Conservation (phyloP, 2,329 filamentous ascomycete genomes). For the Purpureocillium lavendulum region DNA sequence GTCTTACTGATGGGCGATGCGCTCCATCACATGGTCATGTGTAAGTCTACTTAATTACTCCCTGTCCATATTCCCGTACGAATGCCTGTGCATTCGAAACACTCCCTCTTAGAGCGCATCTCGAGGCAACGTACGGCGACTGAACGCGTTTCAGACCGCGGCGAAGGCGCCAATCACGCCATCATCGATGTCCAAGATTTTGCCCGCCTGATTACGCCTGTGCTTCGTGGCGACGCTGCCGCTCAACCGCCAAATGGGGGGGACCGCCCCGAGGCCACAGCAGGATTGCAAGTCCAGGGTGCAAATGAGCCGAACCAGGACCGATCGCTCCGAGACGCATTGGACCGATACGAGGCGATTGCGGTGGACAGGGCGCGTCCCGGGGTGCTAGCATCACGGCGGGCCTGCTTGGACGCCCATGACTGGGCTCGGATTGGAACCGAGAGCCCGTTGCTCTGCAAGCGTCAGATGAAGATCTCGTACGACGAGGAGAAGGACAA, state of each 20-base stretch:
- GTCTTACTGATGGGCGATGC: constrained; percentile 45
- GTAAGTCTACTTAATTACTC: constrained; percentile 28
- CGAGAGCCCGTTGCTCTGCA: constrained; percentile 28
- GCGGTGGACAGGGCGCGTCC: constrained; percentile 33
- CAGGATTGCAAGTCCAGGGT: constrained; percentile 1
- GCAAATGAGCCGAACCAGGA: not conserved
- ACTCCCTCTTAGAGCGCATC: too few relatives aligned
- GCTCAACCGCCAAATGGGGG: too few relatives aligned
- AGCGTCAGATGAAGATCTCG: constrained; percentile 23
- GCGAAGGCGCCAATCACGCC: constrained; percentile 49
- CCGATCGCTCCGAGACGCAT: constrained; percentile 12
- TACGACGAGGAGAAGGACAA: constrained; percentile 17
- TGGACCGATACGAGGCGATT: constrained; percentile 34
- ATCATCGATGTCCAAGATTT: constrained; percentile 43
- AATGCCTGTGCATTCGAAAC: too few relatives aligned
- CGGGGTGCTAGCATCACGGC: constrained; percentile 40
- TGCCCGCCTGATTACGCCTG: constrained; percentile 20
- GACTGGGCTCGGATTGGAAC: constrained; percentile 32
- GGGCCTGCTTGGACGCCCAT: constrained; percentile 47
- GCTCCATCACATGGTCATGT: constrained; percentile 52
- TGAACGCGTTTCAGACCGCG: constrained; percentile 33
- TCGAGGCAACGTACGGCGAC: not conserved
- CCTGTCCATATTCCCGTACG: too few relatives aligned
- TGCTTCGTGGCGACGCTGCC: constrained; percentile 5
- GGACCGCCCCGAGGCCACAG: too few relatives aligned